Percentiles rank a stretch among this genome's conserved stretches.
These are phyloP conservation scores for Stephania yunnanensis DNA, from an alignment of 164 flowering plant species.

Conservation along the genomic window DNA sequence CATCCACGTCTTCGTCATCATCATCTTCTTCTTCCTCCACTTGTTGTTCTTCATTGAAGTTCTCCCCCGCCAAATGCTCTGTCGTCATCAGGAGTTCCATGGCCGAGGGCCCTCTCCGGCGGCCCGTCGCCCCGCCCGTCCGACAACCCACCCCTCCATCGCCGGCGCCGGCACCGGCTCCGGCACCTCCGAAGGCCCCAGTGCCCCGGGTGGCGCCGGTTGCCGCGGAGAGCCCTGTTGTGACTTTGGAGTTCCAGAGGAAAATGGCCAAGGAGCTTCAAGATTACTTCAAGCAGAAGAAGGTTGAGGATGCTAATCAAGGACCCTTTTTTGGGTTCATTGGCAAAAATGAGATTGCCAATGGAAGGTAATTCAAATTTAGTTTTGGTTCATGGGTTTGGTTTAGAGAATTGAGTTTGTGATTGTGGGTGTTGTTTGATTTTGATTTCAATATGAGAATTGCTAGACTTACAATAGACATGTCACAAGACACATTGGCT, in stretches of 20 bases:
- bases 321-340: constrained; percentile 93
- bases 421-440: too few species aligned
- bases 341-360: constrained; percentile 76
- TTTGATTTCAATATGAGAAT: too few species aligned
- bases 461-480: too few species aligned
- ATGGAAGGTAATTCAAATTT: constrained; percentile 66
- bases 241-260: constrained; percentile 90
- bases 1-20: constrained; percentile 31
- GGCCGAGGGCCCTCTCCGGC: constrained; percentile 77
- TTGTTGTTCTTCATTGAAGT: constrained; percentile 28
- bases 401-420: too few species aligned
- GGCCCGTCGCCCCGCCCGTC: constrained; percentile 57
- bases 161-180: constrained; percentile 33
- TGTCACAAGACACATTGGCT: too few species aligned
- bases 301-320: constrained; percentile 69
- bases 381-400: background rate
- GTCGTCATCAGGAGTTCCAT: constrained; percentile 55
- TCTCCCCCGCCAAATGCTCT: constrained; percentile 28
- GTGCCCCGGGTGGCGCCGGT: constrained; percentile 24
- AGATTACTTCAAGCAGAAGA: constrained; percentile 85
- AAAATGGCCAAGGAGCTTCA: constrained; percentile 90
- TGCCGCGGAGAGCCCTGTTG: constrained; percentile 31
- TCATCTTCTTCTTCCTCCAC: constrained; percentile 29
- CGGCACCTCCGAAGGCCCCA: constrained; percentile 25
- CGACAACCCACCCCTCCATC: constrained; percentile 33